Conservation (phyloP, 2,329 filamentous ascomycete species). For the Coniochaeta pulveracea region DNA sequence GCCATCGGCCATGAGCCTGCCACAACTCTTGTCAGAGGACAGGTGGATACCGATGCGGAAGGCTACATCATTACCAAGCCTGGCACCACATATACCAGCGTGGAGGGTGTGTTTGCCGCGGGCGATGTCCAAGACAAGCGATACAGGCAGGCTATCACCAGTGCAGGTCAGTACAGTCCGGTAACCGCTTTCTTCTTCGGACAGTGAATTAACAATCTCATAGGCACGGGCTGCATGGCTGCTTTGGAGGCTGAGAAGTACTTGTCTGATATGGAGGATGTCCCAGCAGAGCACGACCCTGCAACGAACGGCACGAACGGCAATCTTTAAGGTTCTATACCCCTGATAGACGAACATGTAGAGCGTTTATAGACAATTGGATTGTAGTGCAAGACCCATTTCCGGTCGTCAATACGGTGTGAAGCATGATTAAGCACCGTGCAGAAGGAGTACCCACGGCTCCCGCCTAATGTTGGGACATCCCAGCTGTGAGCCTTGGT, state of each 20-base stretch:
- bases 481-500: too few relatives aligned
- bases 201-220: slow-evolving; percentile 4
- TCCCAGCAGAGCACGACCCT: slow-evolving; percentile 18
- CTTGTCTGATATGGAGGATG: slow-evolving; percentile 63
- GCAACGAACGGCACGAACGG: slow-evolving; percentile 16
- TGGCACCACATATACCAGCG: slow-evolving; percentile 76
- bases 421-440: too few relatives aligned
- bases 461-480: too few relatives aligned
- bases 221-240: slow-evolving; percentile 88
- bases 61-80: slow-evolving; percentile 85
- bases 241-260: slow-evolving; percentile 94
- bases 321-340: slow-evolving; percentile 10
- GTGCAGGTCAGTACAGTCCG: slow-evolving; percentile 58
- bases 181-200: neutral
- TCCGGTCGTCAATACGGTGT: too few relatives aligned
- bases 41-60: slow-evolving; percentile 79
- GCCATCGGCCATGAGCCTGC: slow-evolving; percentile 95
- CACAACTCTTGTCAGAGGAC: slow-evolving; percentile 78
- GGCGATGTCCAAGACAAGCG: slow-evolving; percentile 98
- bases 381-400: too few relatives aligned
- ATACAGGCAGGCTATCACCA: slow-evolving; percentile 95
- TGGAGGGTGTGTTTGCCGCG: slow-evolving; percentile 89
- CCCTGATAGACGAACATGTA: slow-evolving; percentile 2
- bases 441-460: too few relatives aligned
- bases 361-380: too few relatives aligned